phyloP scores from a whole-genome alignment of 202 grass and related monocot species.

The Panicum hallii region DNA sequence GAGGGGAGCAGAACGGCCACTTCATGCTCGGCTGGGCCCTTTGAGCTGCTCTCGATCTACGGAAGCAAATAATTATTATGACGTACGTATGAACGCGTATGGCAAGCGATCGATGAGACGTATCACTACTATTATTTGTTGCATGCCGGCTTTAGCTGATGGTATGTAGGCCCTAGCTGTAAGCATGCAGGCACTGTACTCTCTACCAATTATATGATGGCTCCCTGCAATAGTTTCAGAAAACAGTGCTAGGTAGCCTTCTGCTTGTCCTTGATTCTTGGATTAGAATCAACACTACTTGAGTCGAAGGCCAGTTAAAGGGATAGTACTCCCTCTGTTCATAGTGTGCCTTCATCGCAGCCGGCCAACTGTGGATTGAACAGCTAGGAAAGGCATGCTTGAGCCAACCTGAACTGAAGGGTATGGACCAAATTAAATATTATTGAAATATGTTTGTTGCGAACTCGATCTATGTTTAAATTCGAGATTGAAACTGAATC shows the following conservation, averaged over 20 bases:
- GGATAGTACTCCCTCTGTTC: not conserved
- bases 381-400: not conserved
- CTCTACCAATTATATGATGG: not conserved
- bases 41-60: slow-evolving; percentile 36
- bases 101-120: not conserved
- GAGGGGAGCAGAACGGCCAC: slow-evolving; percentile 51
- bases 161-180: slow-evolving; percentile 8
- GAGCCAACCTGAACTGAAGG: not conserved
- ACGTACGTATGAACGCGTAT: not conserved
- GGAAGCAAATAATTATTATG: slow-evolving; percentile 2
- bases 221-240: not conserved
- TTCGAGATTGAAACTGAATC: not conserved
- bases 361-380: not conserved
- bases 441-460: not conserved
- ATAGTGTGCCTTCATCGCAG: not conserved
- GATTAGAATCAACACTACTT: slow-evolving; percentile 11
- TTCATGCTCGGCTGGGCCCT: slow-evolving; percentile 71
- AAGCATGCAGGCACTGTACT: not conserved
- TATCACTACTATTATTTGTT: slow-evolving; percentile 4
- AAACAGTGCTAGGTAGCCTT: not conserved
- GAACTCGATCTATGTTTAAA: not conserved
- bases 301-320: not conserved
- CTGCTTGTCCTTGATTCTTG: slow-evolving; percentile 24
- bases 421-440: not conserved
- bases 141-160: not conserved